Evolutionary conservation across 148 eudicot species (phyloP), one percentile per base, ranked within the genome.

Genomic region (Vaccinium darrowii): DNA sequence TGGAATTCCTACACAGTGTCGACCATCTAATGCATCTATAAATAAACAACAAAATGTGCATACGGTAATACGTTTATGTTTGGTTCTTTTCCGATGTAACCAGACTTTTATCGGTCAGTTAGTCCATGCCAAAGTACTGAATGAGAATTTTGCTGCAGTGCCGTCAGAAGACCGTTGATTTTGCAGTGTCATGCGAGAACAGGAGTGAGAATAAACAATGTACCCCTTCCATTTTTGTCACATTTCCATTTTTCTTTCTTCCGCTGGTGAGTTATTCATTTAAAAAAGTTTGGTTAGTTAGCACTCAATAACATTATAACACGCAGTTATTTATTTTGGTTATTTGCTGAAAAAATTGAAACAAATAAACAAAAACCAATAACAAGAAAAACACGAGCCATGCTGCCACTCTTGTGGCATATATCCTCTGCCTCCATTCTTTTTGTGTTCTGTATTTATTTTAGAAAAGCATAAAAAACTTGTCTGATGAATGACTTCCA

Each of bases 161-260:
- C 79, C 83, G 88, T 50, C 86, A 83, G 30, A 83, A 83, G 78
- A 83, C 86, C 36, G 6, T 78, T 23, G 83, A 83, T 58, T 79
- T 83, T 80, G 50, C 80, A 19, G 83, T 71, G 83, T 12, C 81
- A 47, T 86, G 88, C 88, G 80, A 86, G 85, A 83, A 69, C 56
- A 62, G 3, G 53, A 69, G 14, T 3, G 78, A 69, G 53, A 69
- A 78, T 51, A 86, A 77, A 39, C 82, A 78, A 86, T 86, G 88
- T 56, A 65, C 74, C 75, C n/a, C n/a, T 56, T 43, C 18, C 79
- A 78, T 80, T 86, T 78, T 54, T 86, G 88, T 73, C 84, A 83
- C 51, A 54, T 19, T 18, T 83, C n/a, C 25, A 11, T 25, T n/a
- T 72, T 25, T 25, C 65, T n/a, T 11, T 33, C 15, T 63, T 57